A percentile compares a stretch with the other conserved stretches of the same genome.
Evolutionary conservation across 2,329 filamentous ascomycete species (phyloP).

Genomic region (Blastomyces gilchristii): DNA sequence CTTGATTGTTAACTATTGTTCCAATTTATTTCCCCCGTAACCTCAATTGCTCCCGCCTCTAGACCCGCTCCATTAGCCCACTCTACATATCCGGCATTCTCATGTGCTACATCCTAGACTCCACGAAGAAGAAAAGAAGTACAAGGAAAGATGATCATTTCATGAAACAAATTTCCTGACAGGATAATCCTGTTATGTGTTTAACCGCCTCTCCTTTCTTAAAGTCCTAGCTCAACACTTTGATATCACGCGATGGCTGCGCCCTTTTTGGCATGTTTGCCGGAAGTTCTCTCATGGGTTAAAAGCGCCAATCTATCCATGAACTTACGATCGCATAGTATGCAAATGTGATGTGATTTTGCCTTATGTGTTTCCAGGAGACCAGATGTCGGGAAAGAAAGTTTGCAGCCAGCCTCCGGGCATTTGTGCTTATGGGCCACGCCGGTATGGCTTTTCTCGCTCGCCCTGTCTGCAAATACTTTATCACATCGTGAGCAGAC

Average conservation of each 20-base stretch:
- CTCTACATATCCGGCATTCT: neutral
- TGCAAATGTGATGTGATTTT: constrained; percentile 13
- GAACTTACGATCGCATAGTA: constrained; percentile 12
- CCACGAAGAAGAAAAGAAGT: neutral
- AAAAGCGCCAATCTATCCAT: constrained; percentile 7
- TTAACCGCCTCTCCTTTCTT: no score
- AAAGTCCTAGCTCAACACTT: neutral
- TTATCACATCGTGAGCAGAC: neutral
- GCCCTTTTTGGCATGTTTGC: neutral
- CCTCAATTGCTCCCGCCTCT: neutral
- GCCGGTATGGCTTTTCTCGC: neutral
- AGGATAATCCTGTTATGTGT: neutral
- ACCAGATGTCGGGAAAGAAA: neutral
- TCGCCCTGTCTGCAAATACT: neutral
- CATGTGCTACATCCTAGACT: neutral
- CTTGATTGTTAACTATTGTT: neutral
- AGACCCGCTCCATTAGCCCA: neutral
- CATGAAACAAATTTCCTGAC: neutral
- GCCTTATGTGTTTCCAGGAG: constrained; percentile 9
- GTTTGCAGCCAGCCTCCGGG: constrained; percentile 3
- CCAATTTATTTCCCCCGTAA: neutral
- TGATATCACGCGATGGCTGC: no score
- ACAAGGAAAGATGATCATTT: neutral
- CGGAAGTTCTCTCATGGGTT: constrained; percentile 5
- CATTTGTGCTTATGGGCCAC: constrained; percentile 6